Evolutionary conservation across 495 filamentous ascomycete genomes (phyloP).

Genomic region (Aspergillus diversus): DNA sequence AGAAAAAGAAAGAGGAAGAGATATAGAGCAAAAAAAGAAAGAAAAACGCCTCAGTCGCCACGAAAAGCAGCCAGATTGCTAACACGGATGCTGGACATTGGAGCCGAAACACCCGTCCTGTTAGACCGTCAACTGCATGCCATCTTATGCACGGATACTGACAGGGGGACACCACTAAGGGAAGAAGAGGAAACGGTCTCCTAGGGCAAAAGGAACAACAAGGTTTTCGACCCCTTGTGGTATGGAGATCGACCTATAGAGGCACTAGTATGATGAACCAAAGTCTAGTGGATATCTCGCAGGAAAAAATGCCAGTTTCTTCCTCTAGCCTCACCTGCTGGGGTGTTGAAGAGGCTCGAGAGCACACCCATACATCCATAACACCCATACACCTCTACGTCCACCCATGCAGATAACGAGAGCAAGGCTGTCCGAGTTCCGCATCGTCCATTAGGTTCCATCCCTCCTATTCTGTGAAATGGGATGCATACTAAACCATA

Average conservation of each 20-base stretch:
- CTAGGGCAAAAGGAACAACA: too few relatives aligned
- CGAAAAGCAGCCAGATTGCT: neutral
- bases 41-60: neutral
- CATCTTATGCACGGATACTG: conserved; percentile 7
- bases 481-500: neutral
- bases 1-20: neutral
- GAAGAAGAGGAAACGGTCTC: too few relatives aligned
- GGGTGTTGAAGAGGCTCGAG: too few relatives aligned
- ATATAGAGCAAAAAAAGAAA: neutral
- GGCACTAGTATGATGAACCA: too few relatives aligned
- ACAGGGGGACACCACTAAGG: neutral
- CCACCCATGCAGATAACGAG: too few relatives aligned
- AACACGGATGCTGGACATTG: neutral
- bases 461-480: conserved; percentile 1
- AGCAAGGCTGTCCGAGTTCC: neutral
- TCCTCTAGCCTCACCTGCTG: too few relatives aligned
- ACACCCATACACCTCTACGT: too few relatives aligned
- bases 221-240: too few relatives aligned
- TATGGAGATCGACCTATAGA: too few relatives aligned
- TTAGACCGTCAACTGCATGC: conserved; percentile 7
- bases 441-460: neutral
- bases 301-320: too few relatives aligned
- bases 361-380: too few relatives aligned
- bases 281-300: too few relatives aligned
- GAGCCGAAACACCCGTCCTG: neutral